Evolutionary conservation across 495 filamentous ascomycete genomes (phyloP), one percentile per base, ranked within the genome.

Genomic region (Tuber brumale): DNA sequence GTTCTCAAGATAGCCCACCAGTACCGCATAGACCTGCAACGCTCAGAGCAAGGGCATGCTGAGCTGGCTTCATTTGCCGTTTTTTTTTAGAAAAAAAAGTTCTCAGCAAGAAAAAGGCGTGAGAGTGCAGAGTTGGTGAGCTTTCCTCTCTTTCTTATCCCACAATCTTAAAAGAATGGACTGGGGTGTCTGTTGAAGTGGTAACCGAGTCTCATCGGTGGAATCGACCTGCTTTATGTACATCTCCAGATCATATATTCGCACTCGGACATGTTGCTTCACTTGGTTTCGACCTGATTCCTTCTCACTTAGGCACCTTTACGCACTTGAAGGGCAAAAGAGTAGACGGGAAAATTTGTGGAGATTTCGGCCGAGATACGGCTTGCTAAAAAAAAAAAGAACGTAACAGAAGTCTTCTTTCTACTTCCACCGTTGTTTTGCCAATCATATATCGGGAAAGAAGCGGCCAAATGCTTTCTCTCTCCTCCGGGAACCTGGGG

Each of bases 61-160:
- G 77, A 44, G 73, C 69, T 9, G 70, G 76, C 45, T 73, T 80
- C 78, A 80, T 80, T 66, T 66, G 57, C 57, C 14, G n/a, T n/a
- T 16, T 31, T 14, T 27, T 18, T 66, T 31, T 4, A 3, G 16
- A 18, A 66, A 66, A 57, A 57, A 27, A 66, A 31, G 3, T 16
- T 16, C n/a, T 31, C n/a, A 16, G 12, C 12, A 31, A 31, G 57
- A 12, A 12, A 66, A 31, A 66, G 57, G 10, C 3, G n/a, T 5
- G 57, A 66, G 31, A 66, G 14, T 66, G n/a, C 57, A 66, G n/a
- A 14, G n/a, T 66, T 16, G 57, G 14, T 14, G 27, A 27, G 4
- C 10, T 31, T 66, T 31, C 10, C 51, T 61, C 9, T 61, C 57
- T 31, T 31, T 31, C 57, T n/a, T 31, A 31, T 66, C 57, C 57